These are phyloP conservation scores for Leptomonas pyrrhocoris DNA, from an alignment of 208 protist genomes.

Conservation along the genomic window DNA sequence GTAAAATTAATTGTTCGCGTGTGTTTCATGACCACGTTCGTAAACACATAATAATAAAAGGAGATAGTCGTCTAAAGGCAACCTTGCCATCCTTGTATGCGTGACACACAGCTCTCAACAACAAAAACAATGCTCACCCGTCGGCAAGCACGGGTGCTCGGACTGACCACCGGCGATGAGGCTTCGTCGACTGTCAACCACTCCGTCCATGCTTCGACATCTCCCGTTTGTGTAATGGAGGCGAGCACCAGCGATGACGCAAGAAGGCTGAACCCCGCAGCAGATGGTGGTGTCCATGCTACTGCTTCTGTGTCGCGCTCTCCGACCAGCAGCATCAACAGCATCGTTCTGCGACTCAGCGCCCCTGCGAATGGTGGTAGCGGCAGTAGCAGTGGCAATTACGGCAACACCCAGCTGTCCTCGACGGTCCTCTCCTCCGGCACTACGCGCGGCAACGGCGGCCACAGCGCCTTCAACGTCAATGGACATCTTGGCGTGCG, in stretches of 20 bases:
- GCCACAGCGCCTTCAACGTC: neutral
- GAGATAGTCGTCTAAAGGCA: too few relatives aligned
- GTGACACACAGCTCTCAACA: too few relatives aligned
- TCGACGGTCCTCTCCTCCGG: neutral
- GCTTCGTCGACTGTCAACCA: neutral
- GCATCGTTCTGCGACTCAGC: slow-evolving; percentile 7
- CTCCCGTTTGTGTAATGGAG: neutral
- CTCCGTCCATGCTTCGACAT: neutral
- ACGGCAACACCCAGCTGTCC: neutral
- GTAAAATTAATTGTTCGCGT: too few relatives aligned
- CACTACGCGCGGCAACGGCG: too few relatives aligned
- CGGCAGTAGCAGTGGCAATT: neutral
- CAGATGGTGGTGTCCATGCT: neutral
- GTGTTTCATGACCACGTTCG: too few relatives aligned
- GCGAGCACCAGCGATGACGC: neutral
- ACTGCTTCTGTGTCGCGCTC: neutral
- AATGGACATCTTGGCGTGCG: slow-evolving; percentile 12
- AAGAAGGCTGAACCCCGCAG: neutral
- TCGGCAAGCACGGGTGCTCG: slow-evolving; percentile 29
- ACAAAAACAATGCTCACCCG: slow-evolving; percentile 27
- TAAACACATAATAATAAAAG: too few relatives aligned
- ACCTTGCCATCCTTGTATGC: too few relatives aligned
- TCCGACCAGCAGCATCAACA: neutral
- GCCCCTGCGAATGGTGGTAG: neutral
- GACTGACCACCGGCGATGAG: slow-evolving; percentile 21